phyloP scores from a whole-genome alignment of 2,329 filamentous ascomycete species.

The Pseudogymnoascus sp. region DNA sequence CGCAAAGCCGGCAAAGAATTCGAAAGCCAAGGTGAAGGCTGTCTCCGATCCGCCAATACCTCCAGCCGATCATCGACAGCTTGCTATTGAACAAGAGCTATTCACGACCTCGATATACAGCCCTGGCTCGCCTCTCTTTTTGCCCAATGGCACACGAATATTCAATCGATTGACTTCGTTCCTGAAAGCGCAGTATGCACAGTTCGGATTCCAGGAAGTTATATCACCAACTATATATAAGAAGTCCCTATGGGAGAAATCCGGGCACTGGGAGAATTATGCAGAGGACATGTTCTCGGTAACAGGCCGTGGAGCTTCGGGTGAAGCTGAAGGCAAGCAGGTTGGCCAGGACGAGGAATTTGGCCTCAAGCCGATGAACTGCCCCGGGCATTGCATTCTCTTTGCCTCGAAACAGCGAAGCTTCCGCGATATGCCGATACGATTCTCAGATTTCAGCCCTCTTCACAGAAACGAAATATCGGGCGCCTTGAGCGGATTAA shows the following conservation, averaged over 20 bases:
- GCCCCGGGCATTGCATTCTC: slow-evolving; percentile 78
- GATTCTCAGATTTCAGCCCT: slow-evolving; percentile 80
- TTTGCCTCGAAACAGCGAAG: slow-evolving; percentile 66
- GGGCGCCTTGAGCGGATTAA: slow-evolving; percentile 72
- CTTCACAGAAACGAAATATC: slow-evolving; percentile 83
- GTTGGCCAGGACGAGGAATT: slow-evolving; percentile 58
- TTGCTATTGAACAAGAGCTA: slow-evolving; percentile 60
- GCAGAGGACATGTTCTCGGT: slow-evolving; percentile 90
- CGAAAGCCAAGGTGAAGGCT: slow-evolving; percentile 11
- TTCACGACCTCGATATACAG: slow-evolving; percentile 74
- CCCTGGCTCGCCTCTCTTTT: slow-evolving; percentile 76
- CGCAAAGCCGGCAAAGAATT: slow-evolving; percentile 7
- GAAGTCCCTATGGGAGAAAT: slow-evolving; percentile 75
- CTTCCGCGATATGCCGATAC: slow-evolving; percentile 72
- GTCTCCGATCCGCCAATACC: slow-evolving; percentile 15
- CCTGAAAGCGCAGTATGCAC: slow-evolving; percentile 72
- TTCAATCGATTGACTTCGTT: slow-evolving; percentile 80
- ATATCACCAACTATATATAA: slow-evolving; percentile 89
- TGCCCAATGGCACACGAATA: slow-evolving; percentile 71
- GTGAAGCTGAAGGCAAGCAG: slow-evolving; percentile 32
- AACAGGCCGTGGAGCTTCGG: slow-evolving; percentile 35
- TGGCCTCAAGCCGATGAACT: slow-evolving; percentile 89
- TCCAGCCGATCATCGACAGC: slow-evolving; percentile 47
- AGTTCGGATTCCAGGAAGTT: slow-evolving; percentile 81
- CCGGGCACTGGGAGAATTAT: slow-evolving; percentile 83